Conservation (phyloP, 2,329 filamentous ascomycete genomes). For the Aureobasidium lini region DNA sequence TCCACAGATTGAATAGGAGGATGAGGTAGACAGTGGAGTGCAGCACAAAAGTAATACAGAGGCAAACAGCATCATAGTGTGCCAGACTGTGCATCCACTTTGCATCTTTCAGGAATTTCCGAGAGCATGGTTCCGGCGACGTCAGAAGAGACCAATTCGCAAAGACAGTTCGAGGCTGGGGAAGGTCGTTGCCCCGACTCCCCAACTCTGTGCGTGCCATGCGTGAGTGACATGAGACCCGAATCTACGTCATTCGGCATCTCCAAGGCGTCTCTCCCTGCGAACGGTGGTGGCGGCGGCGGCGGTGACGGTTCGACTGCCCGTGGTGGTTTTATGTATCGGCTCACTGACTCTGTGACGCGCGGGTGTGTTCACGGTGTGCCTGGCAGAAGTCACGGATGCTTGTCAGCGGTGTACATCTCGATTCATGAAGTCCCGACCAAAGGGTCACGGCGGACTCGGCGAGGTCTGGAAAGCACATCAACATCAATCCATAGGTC, state of each 20-base stretch:
- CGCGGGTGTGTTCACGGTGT: not conserved
- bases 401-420: not conserved
- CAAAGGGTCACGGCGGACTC: not conserved
- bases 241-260: not conserved
- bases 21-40: constrained; percentile 6
- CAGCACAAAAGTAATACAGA: constrained; percentile 11
- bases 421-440: not conserved
- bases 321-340: not conserved
- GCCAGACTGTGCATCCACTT: not conserved
- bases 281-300: not conserved
- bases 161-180: not conserved
- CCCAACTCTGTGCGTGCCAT: not conserved
- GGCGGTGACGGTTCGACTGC: not conserved
- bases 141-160: not conserved
- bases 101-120: not conserved
- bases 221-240: not conserved
- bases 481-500: not conserved
- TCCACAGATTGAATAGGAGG: not conserved
- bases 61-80: constrained; percentile 12
- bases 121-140: not conserved
- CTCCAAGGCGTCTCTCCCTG: not conserved
- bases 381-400: not conserved
- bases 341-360: not conserved
- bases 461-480: not conserved
- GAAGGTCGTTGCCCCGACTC: not conserved